A percentile compares a stretch with the other conserved stretches of the same genome.
Conservation (phyloP, 164 flowering plant species). For the Aristolochia californica region DNA sequence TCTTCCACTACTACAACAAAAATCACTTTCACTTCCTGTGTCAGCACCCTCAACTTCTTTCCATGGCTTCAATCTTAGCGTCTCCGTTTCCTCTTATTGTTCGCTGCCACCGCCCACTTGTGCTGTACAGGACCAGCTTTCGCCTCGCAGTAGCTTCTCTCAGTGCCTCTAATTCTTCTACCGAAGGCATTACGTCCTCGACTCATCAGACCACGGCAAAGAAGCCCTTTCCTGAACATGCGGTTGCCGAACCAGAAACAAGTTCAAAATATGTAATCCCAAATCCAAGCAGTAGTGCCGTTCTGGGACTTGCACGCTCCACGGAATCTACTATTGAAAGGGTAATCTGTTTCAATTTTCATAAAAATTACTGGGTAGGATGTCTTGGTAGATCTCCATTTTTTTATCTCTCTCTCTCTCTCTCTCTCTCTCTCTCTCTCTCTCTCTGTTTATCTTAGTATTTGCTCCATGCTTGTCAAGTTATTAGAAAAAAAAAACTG, state of each 20-base stretch:
- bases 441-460: no score
- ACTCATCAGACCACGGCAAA: neutral
- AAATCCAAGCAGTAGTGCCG: slow-evolving; percentile 21
- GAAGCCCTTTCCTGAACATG: slow-evolving; percentile 14
- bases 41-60: neutral
- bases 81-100: neutral
- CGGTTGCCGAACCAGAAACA: slow-evolving; percentile 16
- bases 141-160: slow-evolving; percentile 1
- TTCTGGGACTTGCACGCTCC: slow-evolving; percentile 33
- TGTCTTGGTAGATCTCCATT: no score
- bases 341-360: slow-evolving; percentile 20
- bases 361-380: no score
- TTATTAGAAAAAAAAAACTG: no score
- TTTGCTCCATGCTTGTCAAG: no score
- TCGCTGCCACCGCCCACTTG: neutral
- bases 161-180: slow-evolving; percentile 2
- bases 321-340: slow-evolving; percentile 61
- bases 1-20: no score
- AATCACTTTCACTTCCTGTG: no score
- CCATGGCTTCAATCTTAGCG: slow-evolving; percentile 1
- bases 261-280: slow-evolving; percentile 26
- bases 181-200: slow-evolving; percentile 2
- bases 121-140: neutral
- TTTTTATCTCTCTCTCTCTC: no score
- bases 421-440: no score